Evolutionary conservation across 352 stramenopile genomes (phyloP), one percentile per base, ranked within the genome.

Genomic region (Pythium phragmitis): DNA sequence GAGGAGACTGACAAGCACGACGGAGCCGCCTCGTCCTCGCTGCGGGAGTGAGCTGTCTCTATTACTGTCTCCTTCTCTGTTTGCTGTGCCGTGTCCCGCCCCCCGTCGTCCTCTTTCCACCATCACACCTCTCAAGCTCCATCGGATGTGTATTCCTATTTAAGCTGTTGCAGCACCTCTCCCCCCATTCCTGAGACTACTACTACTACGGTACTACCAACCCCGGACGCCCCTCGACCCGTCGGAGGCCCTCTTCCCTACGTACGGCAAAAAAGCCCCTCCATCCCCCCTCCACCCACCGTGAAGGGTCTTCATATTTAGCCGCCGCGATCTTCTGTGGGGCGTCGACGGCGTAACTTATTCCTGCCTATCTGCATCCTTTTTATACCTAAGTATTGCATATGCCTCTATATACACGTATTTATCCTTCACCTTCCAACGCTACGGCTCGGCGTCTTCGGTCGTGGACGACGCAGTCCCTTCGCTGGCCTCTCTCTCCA

Each of bases 401-500:
- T 16, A 53, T 53, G 12, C 12, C 21, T 37, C 47, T 53, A 34
- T 53, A 53, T 53, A 53, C 23, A 53, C 47, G 47, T 53, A 53
- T 50, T 50, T 50, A 50, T 50, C 47, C 16, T 46, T 6, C 17
- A 16, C 4, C 23, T 46, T 58, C 34, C 36, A 23, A 36, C 34
- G 52, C 14, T 63, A 41, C 23, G 17, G 23, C 43, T 60, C 49
- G 7, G 49, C 37, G 14, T 59, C 54, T 51, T 67, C 65, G 39
- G 49, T 57, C 37, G 33, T 65, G 28, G 48, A 46, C 2, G 54
- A 51, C 14, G 46, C 46, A 1, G 43, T 60, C 2, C 43, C 34
- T 16, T 63, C 62, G 7, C 57, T 63, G 11, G 47, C 19, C 34
- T 71, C 68, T 19, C 54, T 30, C 21, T 79, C 67, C 14, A 59